These are phyloP conservation scores for Flaveria trinervia DNA, from an alignment of 129 eudicot species.

Conservation along the genomic window DNA sequence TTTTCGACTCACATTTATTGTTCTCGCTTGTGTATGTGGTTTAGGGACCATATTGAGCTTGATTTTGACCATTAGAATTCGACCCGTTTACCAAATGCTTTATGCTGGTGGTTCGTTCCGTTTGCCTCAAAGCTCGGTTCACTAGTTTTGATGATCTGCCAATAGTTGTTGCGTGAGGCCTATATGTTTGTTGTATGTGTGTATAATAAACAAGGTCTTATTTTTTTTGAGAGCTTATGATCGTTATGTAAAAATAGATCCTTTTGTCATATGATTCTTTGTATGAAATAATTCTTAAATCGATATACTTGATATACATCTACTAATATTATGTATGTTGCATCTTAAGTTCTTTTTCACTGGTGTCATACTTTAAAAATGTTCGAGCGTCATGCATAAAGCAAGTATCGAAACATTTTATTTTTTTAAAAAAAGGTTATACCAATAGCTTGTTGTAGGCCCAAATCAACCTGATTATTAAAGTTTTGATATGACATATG, in stretches of 20 bases:
- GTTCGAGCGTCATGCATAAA: background rate
- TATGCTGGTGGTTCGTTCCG: constrained; percentile 95
- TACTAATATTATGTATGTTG: too few relatives aligned
- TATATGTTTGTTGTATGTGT: constrained; percentile 26
- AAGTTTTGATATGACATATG: too few relatives aligned
- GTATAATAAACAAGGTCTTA: background rate
- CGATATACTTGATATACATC: background rate
- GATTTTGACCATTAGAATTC: constrained; percentile 70
- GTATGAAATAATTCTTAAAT: constrained; percentile 7
- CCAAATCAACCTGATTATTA: too few relatives aligned
- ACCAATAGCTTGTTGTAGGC: too few relatives aligned
- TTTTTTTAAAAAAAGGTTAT: too few relatives aligned
- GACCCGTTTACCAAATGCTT: constrained; percentile 96
- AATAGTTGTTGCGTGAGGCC: background rate
- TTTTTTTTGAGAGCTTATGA: constrained; percentile 19
- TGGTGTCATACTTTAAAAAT: background rate
- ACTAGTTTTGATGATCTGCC: constrained; percentile 22
- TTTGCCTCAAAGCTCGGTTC: constrained; percentile 54
- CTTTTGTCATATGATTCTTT: constrained; percentile 13
- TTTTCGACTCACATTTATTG: constrained; percentile 74
- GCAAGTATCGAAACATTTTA: too few relatives aligned
- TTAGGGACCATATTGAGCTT: constrained; percentile 74
- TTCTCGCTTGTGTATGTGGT: constrained; percentile 81
- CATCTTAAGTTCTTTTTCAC: too few relatives aligned
- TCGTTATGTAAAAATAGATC: constrained; percentile 12